Percentiles rank a stretch among this genome's conserved stretches.
These are phyloP conservation scores for Penicillium malachiteum DNA, from an alignment of 495 filamentous ascomycete species.

Conservation along the genomic window DNA sequence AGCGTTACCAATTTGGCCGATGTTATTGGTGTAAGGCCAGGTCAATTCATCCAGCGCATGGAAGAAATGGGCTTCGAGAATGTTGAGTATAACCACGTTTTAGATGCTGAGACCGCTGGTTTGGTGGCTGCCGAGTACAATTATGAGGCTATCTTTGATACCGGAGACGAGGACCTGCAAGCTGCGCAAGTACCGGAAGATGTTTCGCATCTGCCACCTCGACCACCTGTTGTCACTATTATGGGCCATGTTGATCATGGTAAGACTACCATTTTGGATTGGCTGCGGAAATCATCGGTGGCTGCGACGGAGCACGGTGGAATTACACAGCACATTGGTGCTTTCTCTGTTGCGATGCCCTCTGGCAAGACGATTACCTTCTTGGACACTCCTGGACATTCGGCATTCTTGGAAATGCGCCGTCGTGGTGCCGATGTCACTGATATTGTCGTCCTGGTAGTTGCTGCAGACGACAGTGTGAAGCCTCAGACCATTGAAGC, in stretches of 20 bases:
- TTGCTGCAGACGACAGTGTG: conserved; percentile 96
- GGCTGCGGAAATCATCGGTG: conserved; percentile 87
- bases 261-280: conserved; percentile 96
- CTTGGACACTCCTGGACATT: conserved; percentile 95
- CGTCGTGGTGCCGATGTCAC: conserved; percentile 94
- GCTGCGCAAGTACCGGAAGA: conserved; percentile 71
- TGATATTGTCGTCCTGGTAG: conserved; percentile 94
- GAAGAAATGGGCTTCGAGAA: conserved; percentile 77
- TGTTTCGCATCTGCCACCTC: conserved; percentile 61
- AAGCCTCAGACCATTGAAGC: conserved; percentile 97
- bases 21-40: conserved; percentile 67
- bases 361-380: conserved; percentile 89
- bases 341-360: conserved; percentile 90
- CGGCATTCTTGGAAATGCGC: conserved; percentile 93
- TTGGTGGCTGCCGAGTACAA: conserved; percentile 91
- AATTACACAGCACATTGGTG: conserved; percentile 98
- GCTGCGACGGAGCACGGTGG: conserved; percentile 90
- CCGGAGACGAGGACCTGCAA: conserved; percentile 65
- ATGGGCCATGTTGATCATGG: conserved; percentile 99
- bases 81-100: conserved; percentile 71
- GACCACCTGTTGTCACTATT: conserved; percentile 96
- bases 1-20: conserved; percentile 81
- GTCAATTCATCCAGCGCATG: conserved; percentile 73
- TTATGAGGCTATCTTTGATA: conserved; percentile 84
- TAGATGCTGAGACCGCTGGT: conserved; percentile 87